Base-by-base conservation (phyloP, 495 filamentous ascomycete species). In the Xeromyces bisporus region DNA sequence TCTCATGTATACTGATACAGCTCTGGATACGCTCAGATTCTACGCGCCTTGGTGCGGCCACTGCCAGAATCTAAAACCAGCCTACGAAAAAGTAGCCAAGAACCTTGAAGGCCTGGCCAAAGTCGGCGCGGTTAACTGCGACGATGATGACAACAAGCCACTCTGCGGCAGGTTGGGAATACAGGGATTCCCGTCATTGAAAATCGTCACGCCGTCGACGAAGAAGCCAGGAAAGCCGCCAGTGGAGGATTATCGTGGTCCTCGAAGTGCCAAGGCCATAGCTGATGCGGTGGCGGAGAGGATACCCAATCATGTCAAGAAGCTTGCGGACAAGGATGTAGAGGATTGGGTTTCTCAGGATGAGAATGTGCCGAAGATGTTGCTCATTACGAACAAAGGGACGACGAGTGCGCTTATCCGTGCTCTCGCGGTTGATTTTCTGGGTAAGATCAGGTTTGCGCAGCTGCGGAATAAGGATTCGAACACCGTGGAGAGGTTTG, bases 31-130 rank as follows among this genome's bases (percentile, higher is more conserved):
- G 32, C 51, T 61, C 51, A 85, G 85, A 55, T 94, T 93, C 64
- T 94, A 92, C 44, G 81, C 81, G 6, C 84, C 81, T 21, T 93
- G 80, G 91, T 94, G 89, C 42, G 89, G 89, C 14, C 91, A 97
- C 51, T 97, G 89, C 58, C 64, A 93, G 51, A 93, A 77, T 54
- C 75, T 99, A 39, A 84, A 93, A 54, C 89, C 89, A 0, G 80
- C 83, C 32, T 99, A 83, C 56, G 89, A 94, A 45, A 92, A 93
- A 53, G 85, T 76, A 2, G 91, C 89, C 23, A 80, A 79, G 47
- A 79, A 71, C 39, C 75, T 99, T 28, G 71, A 78, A 11, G 91
- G 89, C 6, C 60, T 99, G 17, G 89, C 83, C 33, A 89, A 93
- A 44, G 87, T 96, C 17, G 91, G 80, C 8, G 89, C 89, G 18